phyloP scores from a whole-genome alignment of 768 basidiomycete species.

The Galerina sulciceps region DNA sequence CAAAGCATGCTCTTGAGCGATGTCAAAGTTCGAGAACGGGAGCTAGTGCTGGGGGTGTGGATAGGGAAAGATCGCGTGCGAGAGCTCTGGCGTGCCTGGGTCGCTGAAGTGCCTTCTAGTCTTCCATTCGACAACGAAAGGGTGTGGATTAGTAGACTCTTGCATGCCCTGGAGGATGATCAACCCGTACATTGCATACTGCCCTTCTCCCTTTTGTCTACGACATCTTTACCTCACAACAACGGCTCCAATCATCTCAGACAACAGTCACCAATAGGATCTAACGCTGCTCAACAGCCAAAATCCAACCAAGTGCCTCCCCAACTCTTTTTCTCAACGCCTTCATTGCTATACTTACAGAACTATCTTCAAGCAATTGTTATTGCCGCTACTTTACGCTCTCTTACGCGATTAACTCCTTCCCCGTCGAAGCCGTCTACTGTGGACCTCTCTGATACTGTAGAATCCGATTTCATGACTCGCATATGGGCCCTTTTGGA shows the following conservation, averaged over 20 bases:
- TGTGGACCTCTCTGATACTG: slow-evolving; percentile 11
- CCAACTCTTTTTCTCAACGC: slow-evolving; percentile 63
- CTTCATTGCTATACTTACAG: slow-evolving; percentile 60
- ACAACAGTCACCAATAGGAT: background rate
- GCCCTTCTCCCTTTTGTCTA: slow-evolving; percentile 23
- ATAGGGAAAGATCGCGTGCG: slow-evolving; percentile 33
- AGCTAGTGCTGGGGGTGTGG: slow-evolving; percentile 58
- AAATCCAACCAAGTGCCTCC: slow-evolving; percentile 59
- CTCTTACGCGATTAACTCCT: slow-evolving; percentile 44
- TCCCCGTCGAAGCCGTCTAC: slow-evolving; percentile 29
- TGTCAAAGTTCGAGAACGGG: slow-evolving; percentile 58
- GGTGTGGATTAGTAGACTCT: slow-evolving; percentile 52
- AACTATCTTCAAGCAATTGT: slow-evolving; percentile 75
- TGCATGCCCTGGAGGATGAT: slow-evolving; percentile 46
- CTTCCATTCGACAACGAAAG: slow-evolving; percentile 12
- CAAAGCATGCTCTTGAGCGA: slow-evolving; percentile 50
- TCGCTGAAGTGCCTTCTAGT: slow-evolving; percentile 19
- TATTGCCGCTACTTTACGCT: slow-evolving; percentile 62
- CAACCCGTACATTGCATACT: slow-evolving; percentile 44
- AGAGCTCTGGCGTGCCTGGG: slow-evolving; percentile 38
- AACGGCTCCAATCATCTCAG: background rate
- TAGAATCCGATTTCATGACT: slow-evolving; percentile 46
- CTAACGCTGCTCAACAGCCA: background rate
- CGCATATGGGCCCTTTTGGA: slow-evolving; percentile 71
- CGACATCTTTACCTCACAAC: background rate